Evolutionary conservation across 139 green algal species (phyloP).

Genomic region (Tetradesmus lagerheimii): DNA sequence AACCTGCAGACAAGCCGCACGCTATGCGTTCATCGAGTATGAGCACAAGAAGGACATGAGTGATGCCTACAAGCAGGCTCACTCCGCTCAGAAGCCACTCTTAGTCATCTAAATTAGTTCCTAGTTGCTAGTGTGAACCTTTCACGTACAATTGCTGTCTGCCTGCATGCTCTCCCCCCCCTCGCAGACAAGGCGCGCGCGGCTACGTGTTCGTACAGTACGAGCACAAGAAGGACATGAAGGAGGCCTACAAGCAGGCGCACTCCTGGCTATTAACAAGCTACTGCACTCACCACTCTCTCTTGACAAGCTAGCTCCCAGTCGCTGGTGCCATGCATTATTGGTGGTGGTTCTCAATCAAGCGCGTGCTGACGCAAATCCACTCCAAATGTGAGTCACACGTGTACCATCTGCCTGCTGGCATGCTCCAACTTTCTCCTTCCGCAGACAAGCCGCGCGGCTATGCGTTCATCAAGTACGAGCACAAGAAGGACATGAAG

Average conservation of each 20-base stretch:
- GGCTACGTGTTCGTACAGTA: slow-evolving; percentile 95
- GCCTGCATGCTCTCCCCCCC: no score
- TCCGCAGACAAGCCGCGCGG: slow-evolving; percentile 85
- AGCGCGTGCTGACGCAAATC: no score
- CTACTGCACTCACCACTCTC: not conserved
- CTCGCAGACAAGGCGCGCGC: slow-evolving; percentile 83
- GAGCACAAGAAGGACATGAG: slow-evolving; percentile 96
- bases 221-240: slow-evolving; percentile 95
- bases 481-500: slow-evolving; percentile 95
- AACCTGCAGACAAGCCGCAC: slow-evolving; percentile 77
- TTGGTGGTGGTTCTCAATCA: no score
- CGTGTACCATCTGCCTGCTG: not conserved
- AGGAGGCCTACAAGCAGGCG: slow-evolving; percentile 91
- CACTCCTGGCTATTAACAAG: no score
- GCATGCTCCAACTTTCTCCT: not conserved
- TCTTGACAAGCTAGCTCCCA: no score
- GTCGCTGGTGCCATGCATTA: no score
- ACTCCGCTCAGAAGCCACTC: no score
- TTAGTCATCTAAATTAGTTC: no score
- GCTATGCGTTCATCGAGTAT: slow-evolving; percentile 94
- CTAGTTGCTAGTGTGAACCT: no score
- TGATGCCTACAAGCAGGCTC: no score
- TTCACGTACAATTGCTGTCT: no score
- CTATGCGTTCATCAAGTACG: slow-evolving; percentile 94
- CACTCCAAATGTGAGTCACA: no score